Percentiles rank a stretch among this genome's conserved stretches.
Conservation (phyloP, 176 grass and related monocot genomes). For the Oryza glumipatula region DNA sequence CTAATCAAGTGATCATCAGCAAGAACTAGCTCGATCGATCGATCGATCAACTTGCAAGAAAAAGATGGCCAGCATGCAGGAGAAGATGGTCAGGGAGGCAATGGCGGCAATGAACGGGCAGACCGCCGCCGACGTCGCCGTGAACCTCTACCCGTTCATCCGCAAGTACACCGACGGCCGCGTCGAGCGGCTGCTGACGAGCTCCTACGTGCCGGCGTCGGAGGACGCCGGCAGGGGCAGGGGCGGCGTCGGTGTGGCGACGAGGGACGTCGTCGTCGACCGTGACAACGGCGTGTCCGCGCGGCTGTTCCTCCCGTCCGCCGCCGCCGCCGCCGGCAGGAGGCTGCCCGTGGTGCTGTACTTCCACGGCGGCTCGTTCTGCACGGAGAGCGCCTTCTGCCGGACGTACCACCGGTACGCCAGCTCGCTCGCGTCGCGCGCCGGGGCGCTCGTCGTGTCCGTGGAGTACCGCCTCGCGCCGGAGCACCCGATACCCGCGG, state of each 20-base stretch:
- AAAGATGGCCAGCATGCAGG: not conserved
- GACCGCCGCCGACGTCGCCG: not conserved
- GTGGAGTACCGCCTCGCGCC: constrained; percentile 60
- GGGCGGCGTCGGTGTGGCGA: not conserved
- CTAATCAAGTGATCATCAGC: no score
- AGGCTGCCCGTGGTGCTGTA: constrained; percentile 50
- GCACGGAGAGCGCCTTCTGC: constrained; percentile 35
- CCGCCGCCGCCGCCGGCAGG: not conserved
- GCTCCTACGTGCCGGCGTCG: not conserved
- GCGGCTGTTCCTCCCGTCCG: not conserved
- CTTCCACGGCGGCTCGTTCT: constrained; percentile 54
- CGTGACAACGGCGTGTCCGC: not conserved
- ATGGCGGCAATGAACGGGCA: not conserved
- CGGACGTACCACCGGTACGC: constrained; percentile 39
- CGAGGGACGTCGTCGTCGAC: constrained; percentile 3
- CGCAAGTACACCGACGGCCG: not conserved
- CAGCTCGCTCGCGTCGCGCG: constrained; percentile 32
- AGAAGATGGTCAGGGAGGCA: not conserved
- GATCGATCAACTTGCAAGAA: no score
- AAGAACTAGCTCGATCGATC: no score
- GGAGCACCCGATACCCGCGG: constrained; percentile 46
- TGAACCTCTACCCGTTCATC: not conserved
- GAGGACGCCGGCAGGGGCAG: not conserved
- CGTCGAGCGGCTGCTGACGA: not conserved
- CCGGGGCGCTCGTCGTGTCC: constrained; percentile 37